These are phyloP conservation scores for Cryphonectria naterciae DNA, from an alignment of 2,329 filamentous ascomycete species.

Conservation along the genomic window DNA sequence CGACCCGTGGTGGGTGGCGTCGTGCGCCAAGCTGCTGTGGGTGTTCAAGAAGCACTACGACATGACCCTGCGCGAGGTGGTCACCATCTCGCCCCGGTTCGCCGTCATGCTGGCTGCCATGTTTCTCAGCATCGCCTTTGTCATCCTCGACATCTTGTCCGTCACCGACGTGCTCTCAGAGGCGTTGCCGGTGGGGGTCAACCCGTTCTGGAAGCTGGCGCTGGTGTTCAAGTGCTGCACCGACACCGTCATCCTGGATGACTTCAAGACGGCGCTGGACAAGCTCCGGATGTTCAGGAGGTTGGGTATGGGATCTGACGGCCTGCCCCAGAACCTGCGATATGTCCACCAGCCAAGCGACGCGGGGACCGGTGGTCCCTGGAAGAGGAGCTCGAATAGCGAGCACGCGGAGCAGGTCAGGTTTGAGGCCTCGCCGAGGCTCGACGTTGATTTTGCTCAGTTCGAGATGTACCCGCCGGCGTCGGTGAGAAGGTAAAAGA, in stretches of 20 bases:
- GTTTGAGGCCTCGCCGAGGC: conserved; percentile 1
- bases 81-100: conserved; percentile 66
- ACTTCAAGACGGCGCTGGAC: conserved; percentile 65
- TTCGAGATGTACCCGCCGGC: conserved; percentile 21
- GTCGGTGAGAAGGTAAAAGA: neutral
- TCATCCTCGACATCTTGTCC: conserved; percentile 63
- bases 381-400: neutral
- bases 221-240: conserved; percentile 71
- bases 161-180: conserved; percentile 54
- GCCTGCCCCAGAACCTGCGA: neutral
- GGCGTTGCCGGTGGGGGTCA: conserved; percentile 51
- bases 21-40: conserved; percentile 61
- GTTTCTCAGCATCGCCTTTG: conserved; percentile 63
- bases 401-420: conserved; percentile 19
- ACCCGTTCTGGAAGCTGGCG: conserved; percentile 66
- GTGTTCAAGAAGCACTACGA: conserved; percentile 67
- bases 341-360: neutral
- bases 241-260: conserved; percentile 68
- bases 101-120: conserved; percentile 65
- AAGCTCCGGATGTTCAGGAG: conserved; percentile 28
- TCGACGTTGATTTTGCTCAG: neutral
- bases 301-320: conserved; percentile 5
- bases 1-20: conserved; percentile 72
- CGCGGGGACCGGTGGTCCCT: neutral
- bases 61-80: conserved; percentile 59